A percentile compares a stretch with the other conserved stretches of the same genome.
These are phyloP conservation scores for Solanum lignicaule DNA, from an alignment of 257 asterid genomes.

Conservation along the genomic window DNA sequence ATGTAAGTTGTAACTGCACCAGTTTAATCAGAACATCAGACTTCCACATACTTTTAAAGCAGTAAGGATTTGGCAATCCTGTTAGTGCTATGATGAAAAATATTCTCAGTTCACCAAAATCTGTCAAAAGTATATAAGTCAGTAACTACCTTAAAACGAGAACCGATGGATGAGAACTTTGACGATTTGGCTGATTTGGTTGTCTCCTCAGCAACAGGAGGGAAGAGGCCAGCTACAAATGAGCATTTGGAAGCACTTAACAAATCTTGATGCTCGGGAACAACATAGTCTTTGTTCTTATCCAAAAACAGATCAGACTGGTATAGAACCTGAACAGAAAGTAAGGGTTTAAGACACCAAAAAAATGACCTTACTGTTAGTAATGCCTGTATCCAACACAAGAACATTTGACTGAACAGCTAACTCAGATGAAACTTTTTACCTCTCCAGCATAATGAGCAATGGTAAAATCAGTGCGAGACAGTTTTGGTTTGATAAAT, in stretches of 20 bases:
- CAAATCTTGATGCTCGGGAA: slow-evolving; percentile 95
- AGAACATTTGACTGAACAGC: background rate
- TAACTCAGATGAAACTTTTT: background rate
- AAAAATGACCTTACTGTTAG: background rate
- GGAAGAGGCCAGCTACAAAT: slow-evolving; percentile 84
- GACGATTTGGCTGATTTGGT: slow-evolving; percentile 80
- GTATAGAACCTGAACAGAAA: slow-evolving; percentile 67
- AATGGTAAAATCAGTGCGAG: slow-evolving; percentile 90
- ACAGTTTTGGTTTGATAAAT: slow-evolving; percentile 88
- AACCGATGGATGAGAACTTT: slow-evolving; percentile 93
- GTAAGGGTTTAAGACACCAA: slow-evolving; percentile 3
- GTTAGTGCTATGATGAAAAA: background rate
- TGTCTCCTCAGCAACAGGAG: slow-evolving; percentile 73
- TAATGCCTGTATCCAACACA: background rate
- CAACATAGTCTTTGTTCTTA: slow-evolving; percentile 96
- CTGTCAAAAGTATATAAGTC: background rate
- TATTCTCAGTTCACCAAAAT: background rate
- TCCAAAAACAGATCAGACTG: slow-evolving; percentile 95
- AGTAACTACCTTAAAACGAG: slow-evolving; percentile 77
- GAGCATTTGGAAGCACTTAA: slow-evolving; percentile 69
- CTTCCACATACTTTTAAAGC: background rate
- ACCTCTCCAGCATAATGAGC: slow-evolving; percentile 99
- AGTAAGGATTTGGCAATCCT: background rate
- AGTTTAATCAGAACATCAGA: slow-evolving; percentile 21
- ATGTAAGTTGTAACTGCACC: slow-evolving; percentile 86